These are phyloP conservation scores for Myxozyma sirexii DNA, from an alignment of 805 yeast genomes.

Conservation along the genomic window DNA sequence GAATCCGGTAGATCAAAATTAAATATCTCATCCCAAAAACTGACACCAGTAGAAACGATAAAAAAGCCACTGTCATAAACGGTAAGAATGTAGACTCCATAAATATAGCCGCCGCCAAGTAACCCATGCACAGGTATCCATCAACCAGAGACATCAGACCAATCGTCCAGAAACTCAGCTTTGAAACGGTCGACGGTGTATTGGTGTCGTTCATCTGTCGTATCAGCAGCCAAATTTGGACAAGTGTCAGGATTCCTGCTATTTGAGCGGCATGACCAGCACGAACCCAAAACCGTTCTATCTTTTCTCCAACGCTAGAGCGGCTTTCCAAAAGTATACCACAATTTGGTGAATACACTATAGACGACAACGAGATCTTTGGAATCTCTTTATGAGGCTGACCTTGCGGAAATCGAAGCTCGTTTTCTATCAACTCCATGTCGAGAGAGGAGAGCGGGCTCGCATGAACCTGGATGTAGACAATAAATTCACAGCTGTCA, in stretches of 20 bases:
- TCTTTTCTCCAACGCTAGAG: constrained; percentile 56
- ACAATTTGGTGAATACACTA: constrained; percentile 88
- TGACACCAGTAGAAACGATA: constrained; percentile 64
- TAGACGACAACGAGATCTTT: constrained; percentile 54
- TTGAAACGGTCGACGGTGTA: constrained; percentile 79
- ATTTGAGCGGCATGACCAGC: constrained; percentile 43
- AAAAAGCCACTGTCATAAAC: constrained; percentile 67
- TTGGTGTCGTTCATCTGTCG: constrained; percentile 70
- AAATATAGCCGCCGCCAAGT: constrained; percentile 60
- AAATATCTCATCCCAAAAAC: constrained; percentile 54
- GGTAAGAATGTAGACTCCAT: constrained; percentile 63
- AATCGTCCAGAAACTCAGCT: constrained; percentile 70
- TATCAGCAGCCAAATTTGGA: constrained; percentile 60
- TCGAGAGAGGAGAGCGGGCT: constrained; percentile 58
- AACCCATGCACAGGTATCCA: constrained; percentile 65
- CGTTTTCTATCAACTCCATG: constrained; percentile 67
- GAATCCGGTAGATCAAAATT: constrained; percentile 67
- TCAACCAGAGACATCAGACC: constrained; percentile 68
- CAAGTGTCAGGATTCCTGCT: constrained; percentile 51
- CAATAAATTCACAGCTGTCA: constrained; percentile 65
- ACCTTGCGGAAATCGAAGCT: constrained; percentile 73
- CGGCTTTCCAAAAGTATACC: constrained; percentile 56
- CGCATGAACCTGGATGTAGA: constrained; percentile 69
- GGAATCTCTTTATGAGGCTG: constrained; percentile 70
- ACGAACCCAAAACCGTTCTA: constrained; percentile 48